Base-by-base conservation (phyloP, 176 grass and related monocot genomes). In the Melocanna baccifera region DNA sequence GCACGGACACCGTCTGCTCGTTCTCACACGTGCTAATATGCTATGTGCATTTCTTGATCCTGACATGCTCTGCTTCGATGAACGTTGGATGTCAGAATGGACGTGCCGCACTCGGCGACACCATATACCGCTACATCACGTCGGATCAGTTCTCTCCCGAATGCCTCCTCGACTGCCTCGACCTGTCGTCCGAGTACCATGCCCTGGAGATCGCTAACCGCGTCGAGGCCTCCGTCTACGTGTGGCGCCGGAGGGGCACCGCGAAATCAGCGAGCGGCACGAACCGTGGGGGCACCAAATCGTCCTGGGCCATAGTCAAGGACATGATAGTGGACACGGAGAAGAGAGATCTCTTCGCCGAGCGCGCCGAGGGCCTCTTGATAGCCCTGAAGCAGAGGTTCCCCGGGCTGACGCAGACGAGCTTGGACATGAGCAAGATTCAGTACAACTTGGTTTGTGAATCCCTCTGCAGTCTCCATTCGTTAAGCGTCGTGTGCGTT, bases 301-400 rank as follows among this genome's bases (percentile, higher is more conserved):
- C 92, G 46, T 88, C 92, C 4, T 90, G 92, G 90, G 85, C 73
- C 73, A 84, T 92, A 7, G 85, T 94, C 4, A 94, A 94, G 84
- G 92, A 90, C 26, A 91, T 92, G 73, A 92, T 90, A n/a, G 82
- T 73, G 66, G 92, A 91, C 79, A 88, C 84, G 36, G 90, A 94
- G 88, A 79, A 82, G 2, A 71, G 45, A 1, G 92, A 86, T 40
- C 56, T 84, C 66, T 83, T 92, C 62, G 93, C 88, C 12, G 88
- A 95, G 28, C 86, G 93, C 73, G 88, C 93, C 13, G 90, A 95
- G 83, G 82, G 83, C 71, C 66, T 95, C 70, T n/a, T 95, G 1
- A 74, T 95, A 3, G 92, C 87, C 8, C 80, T 95, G 1, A 95
- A 92, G 88, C 93, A 92, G 67, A 88, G 93, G 80, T 95, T 95